Evolutionary conservation across 1,284 basidiomycete genomes (phyloP).

Genomic region (Waitea zeae): DNA sequence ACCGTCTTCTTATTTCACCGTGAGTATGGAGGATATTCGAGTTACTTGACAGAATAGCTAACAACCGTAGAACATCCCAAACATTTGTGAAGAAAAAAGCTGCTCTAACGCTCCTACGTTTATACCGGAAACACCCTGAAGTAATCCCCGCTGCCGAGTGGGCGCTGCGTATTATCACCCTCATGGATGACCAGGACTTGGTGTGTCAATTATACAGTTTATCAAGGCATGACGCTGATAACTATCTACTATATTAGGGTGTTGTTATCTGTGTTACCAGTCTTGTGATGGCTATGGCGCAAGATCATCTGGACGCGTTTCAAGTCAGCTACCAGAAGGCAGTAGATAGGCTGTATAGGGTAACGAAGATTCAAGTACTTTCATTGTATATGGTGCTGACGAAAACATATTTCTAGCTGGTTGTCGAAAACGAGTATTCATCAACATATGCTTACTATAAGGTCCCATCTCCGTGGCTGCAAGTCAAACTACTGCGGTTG

Average conservation of each 20-base stretch:
- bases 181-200: conserved; percentile 89
- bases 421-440: conserved; percentile 81
- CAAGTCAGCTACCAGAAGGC: conserved; percentile 89
- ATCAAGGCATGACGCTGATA: too few relatives aligned
- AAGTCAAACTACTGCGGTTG: conserved; percentile 87
- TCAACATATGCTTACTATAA: conserved; percentile 93
- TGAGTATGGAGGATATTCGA: conserved; percentile 21
- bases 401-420: conserved; percentile 34
- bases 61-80: conserved; percentile 61
- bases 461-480: conserved; percentile 94
- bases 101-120: conserved; percentile 78
- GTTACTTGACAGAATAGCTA: not conserved
- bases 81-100: conserved; percentile 98
- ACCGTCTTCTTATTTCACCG: conserved; percentile 92
- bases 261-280: conserved; percentile 91
- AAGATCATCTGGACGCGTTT: conserved; percentile 84
- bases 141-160: conserved; percentile 90
- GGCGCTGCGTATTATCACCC: conserved; percentile 85
- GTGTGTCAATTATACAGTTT: conserved; percentile 23
- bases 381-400: conserved; percentile 5
- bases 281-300: conserved; percentile 88
- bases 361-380: conserved; percentile 19
- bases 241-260: conserved; percentile 49
- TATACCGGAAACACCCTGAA: conserved; percentile 93
- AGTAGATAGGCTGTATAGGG: conserved; percentile 76